These are phyloP conservation scores for Emericellopsis cladophorae DNA, from an alignment of 2,329 filamentous ascomycete species.

Conservation along the genomic window DNA sequence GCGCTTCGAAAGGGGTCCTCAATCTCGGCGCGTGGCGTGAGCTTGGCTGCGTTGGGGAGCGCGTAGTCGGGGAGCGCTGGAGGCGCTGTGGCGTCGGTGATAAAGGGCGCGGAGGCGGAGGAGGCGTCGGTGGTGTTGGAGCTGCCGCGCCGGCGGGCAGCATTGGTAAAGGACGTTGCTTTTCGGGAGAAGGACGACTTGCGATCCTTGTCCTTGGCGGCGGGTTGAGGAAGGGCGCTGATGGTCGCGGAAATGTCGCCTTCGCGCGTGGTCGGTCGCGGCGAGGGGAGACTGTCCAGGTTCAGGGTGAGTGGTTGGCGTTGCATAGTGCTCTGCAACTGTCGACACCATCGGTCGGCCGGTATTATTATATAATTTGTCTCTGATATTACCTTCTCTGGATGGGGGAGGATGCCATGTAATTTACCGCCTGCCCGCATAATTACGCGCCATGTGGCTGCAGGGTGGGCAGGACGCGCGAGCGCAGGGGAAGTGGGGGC, in stretches of 20 bases:
- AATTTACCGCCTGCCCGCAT: too few species aligned
- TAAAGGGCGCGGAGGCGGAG: constrained; percentile 16
- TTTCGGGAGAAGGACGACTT: constrained; percentile 41
- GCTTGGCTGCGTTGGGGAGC: constrained; percentile 33
- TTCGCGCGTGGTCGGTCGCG: constrained; percentile 23
- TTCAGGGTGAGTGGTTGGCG: constrained; percentile 1
- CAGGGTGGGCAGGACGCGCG: too few species aligned
- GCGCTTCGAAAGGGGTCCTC: constrained; percentile 9
- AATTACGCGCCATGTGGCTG: too few species aligned
- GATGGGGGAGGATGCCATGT: not conserved
- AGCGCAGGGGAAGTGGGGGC: too few species aligned
- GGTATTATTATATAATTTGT: too few species aligned
- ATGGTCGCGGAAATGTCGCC: constrained; percentile 7
- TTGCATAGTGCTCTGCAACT: constrained; percentile 3
- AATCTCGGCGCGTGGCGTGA: constrained; percentile 17
- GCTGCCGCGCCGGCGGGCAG: constrained; percentile 26
- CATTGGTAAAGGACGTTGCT: constrained; percentile 32
- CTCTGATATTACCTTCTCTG: too few species aligned
- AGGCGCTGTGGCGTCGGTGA: constrained; percentile 32
- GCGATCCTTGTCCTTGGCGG: constrained; percentile 28
- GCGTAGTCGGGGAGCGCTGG: constrained; percentile 43
- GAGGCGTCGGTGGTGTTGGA: constrained; percentile 17
- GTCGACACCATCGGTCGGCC: too few species aligned
- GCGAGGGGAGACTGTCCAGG: constrained; percentile 12
- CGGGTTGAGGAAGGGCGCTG: constrained; percentile 1